Evolutionary conservation across 169 alveolate species (phyloP), one percentile per base, ranked within the genome.

Genomic region (Toxoplasma gondii): DNA sequence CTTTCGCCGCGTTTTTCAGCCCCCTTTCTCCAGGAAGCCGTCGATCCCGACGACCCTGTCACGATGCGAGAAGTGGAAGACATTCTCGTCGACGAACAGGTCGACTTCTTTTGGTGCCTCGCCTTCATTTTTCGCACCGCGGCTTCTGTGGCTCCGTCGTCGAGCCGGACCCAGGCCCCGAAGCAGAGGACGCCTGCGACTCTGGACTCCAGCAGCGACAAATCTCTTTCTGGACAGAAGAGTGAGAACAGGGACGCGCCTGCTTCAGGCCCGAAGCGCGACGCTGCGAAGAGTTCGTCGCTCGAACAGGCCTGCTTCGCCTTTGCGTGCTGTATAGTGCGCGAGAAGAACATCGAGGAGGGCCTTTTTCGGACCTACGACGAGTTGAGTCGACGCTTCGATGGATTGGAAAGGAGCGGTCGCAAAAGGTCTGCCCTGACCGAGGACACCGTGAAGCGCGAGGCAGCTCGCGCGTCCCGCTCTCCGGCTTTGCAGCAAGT

Each of bases 21-120:
- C 31, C 41, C 92, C 39, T 90, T 82, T 36, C 88, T 92, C 36
- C 70, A 90, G 34, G 92, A 92, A 34, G 78, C 92, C 22, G 38
- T 92, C 64, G 88, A 92, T 31, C 74, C 91, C 44, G 31, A 34
- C 16, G 54, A 92, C 27, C 91, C 92, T 29, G 74, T 80, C 86
- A 70, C 54, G 43, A 83, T 81, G 38, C 45, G 94, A n/a, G 94
- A 92, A 88, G 69, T 92, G 27, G 83, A 78, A 0, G 94, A 92
- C 44, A 58, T 82, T 38, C 82, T 92, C 70, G 86, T 80, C 86
- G 92, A 82, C 43, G 94, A 92, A 82, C 94, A 92, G 74, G 91
- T 92, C 34, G 87, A 78, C 78, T 43, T 92, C 86, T 84, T 92
- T 53, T 92, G 94, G 94, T 92, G 94, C 36, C 58, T 92, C 34